Conservation (phyloP, 202 grass and related monocot genomes). For the Carex arenaria region DNA sequence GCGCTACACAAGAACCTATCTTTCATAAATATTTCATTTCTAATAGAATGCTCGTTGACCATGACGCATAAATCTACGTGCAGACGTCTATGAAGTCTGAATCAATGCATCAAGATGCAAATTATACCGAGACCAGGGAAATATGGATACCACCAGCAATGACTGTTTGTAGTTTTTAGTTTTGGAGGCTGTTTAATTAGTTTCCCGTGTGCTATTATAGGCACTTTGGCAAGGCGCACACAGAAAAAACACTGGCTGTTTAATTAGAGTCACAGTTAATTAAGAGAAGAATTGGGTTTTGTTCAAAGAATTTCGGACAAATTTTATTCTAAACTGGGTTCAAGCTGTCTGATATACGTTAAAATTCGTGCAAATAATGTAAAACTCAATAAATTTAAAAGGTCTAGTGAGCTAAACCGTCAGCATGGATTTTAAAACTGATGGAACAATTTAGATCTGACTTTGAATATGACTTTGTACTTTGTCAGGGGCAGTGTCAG, state of each 20-base stretch:
- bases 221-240: background rate
- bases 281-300: background rate
- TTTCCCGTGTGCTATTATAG: background rate
- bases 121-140: background rate
- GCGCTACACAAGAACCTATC: background rate
- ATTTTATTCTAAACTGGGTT: too few relatives aligned
- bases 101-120: constrained; percentile 9
- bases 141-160: background rate
- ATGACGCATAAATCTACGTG: background rate
- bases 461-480: too few relatives aligned
- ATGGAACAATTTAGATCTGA: too few relatives aligned
- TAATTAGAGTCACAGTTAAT: background rate
- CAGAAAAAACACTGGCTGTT: background rate
- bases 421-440: too few relatives aligned
- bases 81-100: constrained; percentile 9
- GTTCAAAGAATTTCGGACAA: too few relatives aligned
- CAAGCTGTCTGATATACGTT: too few relatives aligned
- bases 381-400: too few relatives aligned
- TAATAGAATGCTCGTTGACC: background rate
- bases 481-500: too few relatives aligned
- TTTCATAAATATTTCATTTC: background rate
- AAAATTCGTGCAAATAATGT: too few relatives aligned
- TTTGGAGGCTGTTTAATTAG: background rate
- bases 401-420: too few relatives aligned
- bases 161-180: background rate